A percentile compares a stretch with the other conserved stretches of the same genome.
phyloP scores from a whole-genome alignment of 2,329 filamentous ascomycete species.

The Diaporthe eres region DNA sequence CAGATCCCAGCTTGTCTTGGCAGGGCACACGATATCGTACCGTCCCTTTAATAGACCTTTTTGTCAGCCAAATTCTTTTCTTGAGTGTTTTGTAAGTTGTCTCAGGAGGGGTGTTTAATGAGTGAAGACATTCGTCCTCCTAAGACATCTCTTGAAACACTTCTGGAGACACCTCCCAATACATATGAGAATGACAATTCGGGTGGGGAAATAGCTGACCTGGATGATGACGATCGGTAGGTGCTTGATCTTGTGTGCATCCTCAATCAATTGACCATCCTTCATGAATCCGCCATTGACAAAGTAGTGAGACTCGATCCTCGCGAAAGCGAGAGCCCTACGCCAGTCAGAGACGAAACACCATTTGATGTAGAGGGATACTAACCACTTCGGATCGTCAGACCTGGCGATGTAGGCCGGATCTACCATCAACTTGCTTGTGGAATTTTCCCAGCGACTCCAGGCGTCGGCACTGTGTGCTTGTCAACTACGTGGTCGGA shows the following conservation, averaged over 20 bases:
- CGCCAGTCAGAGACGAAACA: conserved; percentile 40
- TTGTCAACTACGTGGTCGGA: conserved; percentile 9
- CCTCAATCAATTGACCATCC: conserved; percentile 55
- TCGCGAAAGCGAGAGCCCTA: conserved; percentile 54
- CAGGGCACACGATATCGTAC: conserved; percentile 61
- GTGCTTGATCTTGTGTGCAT: conserved; percentile 48
- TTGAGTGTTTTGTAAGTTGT: too few species aligned
- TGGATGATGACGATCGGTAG: conserved; percentile 56
- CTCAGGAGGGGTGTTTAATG: too few species aligned
- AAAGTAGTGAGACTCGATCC: conserved; percentile 60
- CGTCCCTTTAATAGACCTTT: conserved; percentile 47
- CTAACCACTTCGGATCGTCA: conserved; percentile 39
- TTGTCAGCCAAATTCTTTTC: too few species aligned
- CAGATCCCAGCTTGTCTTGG: conserved; percentile 58
- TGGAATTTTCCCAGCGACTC: conserved; percentile 48
- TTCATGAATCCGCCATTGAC: conserved; percentile 56
- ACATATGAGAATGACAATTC: too few species aligned
- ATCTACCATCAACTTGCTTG: conserved; percentile 47
- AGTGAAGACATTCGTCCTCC: too few species aligned
- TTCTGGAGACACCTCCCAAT: too few species aligned
- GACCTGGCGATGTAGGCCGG: conserved; percentile 47
- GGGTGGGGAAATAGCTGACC: too few species aligned
- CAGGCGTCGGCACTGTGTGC: conserved; percentile 46
- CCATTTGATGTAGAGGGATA: background rate
- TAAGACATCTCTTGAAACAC: too few species aligned